phyloP scores from a whole-genome alignment of 1,139 yeast species.

The Hemisphaericaspora xylofermentans region DNA sequence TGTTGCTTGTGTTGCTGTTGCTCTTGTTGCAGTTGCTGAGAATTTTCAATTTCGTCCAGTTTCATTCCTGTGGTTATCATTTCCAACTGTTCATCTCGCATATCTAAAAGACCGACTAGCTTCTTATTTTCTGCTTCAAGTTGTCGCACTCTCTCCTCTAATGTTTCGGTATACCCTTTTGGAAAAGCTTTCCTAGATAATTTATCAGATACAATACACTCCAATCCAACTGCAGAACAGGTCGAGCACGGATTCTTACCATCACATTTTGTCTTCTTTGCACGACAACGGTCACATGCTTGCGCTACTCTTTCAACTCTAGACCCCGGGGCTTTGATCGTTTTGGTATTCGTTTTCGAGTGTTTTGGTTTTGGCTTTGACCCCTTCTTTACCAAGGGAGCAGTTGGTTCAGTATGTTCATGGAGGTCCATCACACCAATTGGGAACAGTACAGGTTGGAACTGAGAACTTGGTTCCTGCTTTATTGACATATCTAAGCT shows the following conservation, averaged over 20 bases:
- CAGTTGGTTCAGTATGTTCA: neutral
- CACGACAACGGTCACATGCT: conserved; percentile 85
- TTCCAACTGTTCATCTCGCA: conserved; percentile 60
- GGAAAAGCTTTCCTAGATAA: conserved; percentile 47
- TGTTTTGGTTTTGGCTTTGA: conserved; percentile 15
- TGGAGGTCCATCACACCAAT: neutral
- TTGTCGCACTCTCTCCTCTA: conserved; percentile 47
- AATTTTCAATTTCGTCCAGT: neutral
- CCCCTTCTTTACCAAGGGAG: neutral
- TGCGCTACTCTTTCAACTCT: conserved; percentile 65
- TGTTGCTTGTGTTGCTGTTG: too few relatives aligned
- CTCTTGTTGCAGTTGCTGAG: neutral
- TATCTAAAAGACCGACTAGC: conserved; percentile 50
- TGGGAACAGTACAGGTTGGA: neutral
- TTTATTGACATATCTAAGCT: neutral
- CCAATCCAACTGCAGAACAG: conserved; percentile 44
- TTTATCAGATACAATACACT: conserved; percentile 47
- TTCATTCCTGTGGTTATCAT: conserved; percentile 4
- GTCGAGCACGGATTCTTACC: conserved; percentile 57
- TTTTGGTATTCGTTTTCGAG: conserved; percentile 39
- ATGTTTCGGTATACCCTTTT: conserved; percentile 50
- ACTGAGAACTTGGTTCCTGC: neutral
- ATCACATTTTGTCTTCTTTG: conserved; percentile 75
- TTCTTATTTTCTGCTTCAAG: conserved; percentile 45
- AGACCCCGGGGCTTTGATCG: conserved; percentile 64